Evolutionary conservation across 1,139 yeast species (phyloP), one percentile per base, ranked within the genome.

Genomic region (Taphrina betulina): DNA sequence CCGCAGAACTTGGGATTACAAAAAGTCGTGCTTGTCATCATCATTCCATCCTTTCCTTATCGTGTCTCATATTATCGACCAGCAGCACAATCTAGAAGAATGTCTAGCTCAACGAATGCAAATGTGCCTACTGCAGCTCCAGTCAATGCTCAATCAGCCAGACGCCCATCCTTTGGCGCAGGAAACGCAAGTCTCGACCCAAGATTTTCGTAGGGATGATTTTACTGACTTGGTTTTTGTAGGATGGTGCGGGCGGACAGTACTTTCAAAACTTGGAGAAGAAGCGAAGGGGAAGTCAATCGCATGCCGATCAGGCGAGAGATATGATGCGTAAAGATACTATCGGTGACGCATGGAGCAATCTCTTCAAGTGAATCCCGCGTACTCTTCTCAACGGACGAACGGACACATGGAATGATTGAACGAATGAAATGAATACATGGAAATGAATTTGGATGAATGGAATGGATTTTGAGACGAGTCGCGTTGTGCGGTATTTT

Each of bases 201-300:
- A 14, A 10, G 19, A 22, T 10, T 14, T 10, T 2, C 23, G 24
- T 12, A 29, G 24, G n/a, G 14, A 12, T 17, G 29, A 7, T n/a
- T 22, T 8, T 10, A 41, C 33, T 19, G 34, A 3, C 5, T 5
- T 26, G 16, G 16, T n/a, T n/a, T 12, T 23, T 12, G 16, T 31
- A 43, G 48, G 54, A 50, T 28, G 54, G 54, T 33, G 23, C 24
- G 17, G 54, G 54, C 10, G 54, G 54, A 4, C 46, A 40, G 19
- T 50, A 50, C 41, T 50, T 29, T 24, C 38, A 34, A 12, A 35
- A 35, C 40, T 28, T 50, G 24, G 54, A 50, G 40, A 50, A 50
- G 46, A 50, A 50, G 26, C 38, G 54, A 17, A 20, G 54, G 10
- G 54, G 54, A 2, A 38, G 46, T 41, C 54, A 50, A 41, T 35